These are phyloP conservation scores for Acidomyces sp. DNA, from an alignment of 495 filamentous ascomycete genomes.

Conservation along the genomic window DNA sequence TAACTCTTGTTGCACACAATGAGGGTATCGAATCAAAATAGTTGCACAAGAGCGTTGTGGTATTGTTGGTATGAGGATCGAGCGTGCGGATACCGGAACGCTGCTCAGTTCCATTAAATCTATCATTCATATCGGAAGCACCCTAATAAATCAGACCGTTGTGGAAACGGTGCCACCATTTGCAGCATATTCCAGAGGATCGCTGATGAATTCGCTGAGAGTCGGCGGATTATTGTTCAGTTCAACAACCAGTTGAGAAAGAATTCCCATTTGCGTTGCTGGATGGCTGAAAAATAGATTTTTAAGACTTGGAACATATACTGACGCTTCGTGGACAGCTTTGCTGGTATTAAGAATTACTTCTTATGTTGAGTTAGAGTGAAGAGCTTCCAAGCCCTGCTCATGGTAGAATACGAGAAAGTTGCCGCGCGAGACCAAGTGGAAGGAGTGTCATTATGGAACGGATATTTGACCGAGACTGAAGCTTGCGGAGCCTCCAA, in stretches of 20 bases:
- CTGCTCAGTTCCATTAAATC: constrained; percentile 7
- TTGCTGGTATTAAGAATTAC: constrained; percentile 25
- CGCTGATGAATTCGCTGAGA: constrained; percentile 24
- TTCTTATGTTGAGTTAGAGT: constrained; percentile 24
- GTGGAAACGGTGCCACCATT: constrained; percentile 20
- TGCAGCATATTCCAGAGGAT: constrained; percentile 29
- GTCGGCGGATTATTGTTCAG: constrained; percentile 29
- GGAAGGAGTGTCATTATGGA: constrained; percentile 24
- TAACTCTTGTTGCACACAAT: no score
- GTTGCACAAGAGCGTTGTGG: constrained; percentile 21
- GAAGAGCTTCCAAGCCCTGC: constrained; percentile 28
- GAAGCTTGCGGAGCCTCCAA: constrained; percentile 11
- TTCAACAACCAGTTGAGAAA: constrained; percentile 20
- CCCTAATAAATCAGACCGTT: constrained; percentile 20
- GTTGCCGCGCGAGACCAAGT: constrained; percentile 22
- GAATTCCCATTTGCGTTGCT: constrained; percentile 1
- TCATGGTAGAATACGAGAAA: constrained; percentile 31
- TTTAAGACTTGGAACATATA: constrained; percentile 31
- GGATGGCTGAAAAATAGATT: constrained; percentile 24
- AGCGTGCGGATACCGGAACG: constrained; percentile 18
- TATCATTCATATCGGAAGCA: constrained; percentile 6
- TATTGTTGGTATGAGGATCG: constrained; percentile 23
- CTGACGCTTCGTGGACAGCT: constrained; percentile 32
- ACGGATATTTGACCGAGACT: constrained; percentile 22
- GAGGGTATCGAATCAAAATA: no score